Percentiles rank a stretch among this genome's conserved stretches.
These are phyloP conservation scores for Colletotrichum tanaceti DNA, from an alignment of 2,329 filamentous ascomycete genomes.

Conservation along the genomic window DNA sequence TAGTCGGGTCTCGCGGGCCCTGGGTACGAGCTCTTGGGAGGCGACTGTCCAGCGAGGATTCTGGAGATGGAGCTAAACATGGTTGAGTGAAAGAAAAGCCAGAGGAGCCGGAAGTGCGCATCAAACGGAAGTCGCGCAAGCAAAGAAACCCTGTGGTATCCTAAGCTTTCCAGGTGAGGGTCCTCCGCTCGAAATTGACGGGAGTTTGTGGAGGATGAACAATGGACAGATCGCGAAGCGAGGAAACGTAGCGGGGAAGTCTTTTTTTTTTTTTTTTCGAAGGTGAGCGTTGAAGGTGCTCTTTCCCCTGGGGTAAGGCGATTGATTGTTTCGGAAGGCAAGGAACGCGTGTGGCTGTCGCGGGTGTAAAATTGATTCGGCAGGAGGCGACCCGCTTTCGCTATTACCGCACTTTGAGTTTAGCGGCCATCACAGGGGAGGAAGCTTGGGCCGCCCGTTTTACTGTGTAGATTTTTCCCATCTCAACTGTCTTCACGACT, in stretches of 20 bases:
- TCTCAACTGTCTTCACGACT: no score
- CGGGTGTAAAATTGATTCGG: slow-evolving; percentile 10
- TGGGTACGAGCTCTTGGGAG: slow-evolving; percentile 33
- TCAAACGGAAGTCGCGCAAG: background rate
- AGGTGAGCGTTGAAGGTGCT: background rate
- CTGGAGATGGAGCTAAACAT: slow-evolving; percentile 37
- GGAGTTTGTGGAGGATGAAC: slow-evolving; percentile 3
- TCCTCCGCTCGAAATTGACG: slow-evolving; percentile 2
- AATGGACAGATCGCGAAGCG: background rate
- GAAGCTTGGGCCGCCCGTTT: slow-evolving; percentile 3
- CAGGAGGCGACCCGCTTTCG: background rate
- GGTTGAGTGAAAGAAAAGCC: background rate
- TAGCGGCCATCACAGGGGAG: background rate
- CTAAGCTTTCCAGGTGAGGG: background rate
- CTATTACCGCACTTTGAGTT: background rate
- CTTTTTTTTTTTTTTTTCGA: slow-evolving; percentile 1
- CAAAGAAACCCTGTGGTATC: no score
- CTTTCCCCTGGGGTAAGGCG: background rate
- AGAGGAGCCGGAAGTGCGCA: background rate
- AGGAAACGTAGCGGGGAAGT: slow-evolving; percentile 26
- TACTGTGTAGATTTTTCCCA: no score
- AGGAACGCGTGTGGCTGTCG: slow-evolving; percentile 12
- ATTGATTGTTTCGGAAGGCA: no score
- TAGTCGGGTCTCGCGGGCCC: slow-evolving; percentile 24
- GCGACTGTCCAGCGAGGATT: slow-evolving; percentile 22